Base-by-base conservation (phyloP, 2,329 filamentous ascomycete species). In the Aspergillus sp. region DNA sequence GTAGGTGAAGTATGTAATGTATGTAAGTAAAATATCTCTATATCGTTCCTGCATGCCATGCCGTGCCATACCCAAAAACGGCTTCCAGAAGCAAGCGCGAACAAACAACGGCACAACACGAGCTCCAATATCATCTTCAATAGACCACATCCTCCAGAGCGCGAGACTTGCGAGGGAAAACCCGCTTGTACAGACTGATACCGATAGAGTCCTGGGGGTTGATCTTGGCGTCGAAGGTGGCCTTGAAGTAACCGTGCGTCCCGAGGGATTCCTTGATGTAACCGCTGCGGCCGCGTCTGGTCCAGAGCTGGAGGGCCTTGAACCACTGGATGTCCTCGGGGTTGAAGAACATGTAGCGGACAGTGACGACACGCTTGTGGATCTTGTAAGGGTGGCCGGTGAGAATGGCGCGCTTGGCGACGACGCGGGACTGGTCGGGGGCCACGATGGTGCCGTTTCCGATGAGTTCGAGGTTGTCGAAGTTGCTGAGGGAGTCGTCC, bases 321-420 rank as follows among this genome's bases (percentile, higher is more conserved):
- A 98, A 99, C 93, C 95, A 99, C 67, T 91, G 87, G 32, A 99
- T 91, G 67, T 99, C 96, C 70, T 94, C 91, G 52, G 90, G 84
- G 81, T 94, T 96, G 87, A 99, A 99, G 85, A 99, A 99, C 96
- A 99, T 99, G 85, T 99, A 99, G 30, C 95, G 89, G 50, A 99
- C 89, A 0, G 96, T 99, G 61, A 99, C 95, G 23, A 99, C 84
- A 78, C 90, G 92, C 85, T 97, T 97, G 86, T 99, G 92, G 76
- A 99, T 99, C 81, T 99, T 97, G 84, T 92, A 97, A 0, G 96
- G 95, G 74, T 99, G 94, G 15, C 95, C 96, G 0, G 95, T 97
- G 59, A 99, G 84, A 65, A 98, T 91, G 68, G 96, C 88, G 55
- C 95, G 89, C 81, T 99, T 99, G 70, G 94, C 93, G 62, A 99